Conservation (phyloP, 768 basidiomycete genomes). For the Pleurotus cornucopiae region DNA sequence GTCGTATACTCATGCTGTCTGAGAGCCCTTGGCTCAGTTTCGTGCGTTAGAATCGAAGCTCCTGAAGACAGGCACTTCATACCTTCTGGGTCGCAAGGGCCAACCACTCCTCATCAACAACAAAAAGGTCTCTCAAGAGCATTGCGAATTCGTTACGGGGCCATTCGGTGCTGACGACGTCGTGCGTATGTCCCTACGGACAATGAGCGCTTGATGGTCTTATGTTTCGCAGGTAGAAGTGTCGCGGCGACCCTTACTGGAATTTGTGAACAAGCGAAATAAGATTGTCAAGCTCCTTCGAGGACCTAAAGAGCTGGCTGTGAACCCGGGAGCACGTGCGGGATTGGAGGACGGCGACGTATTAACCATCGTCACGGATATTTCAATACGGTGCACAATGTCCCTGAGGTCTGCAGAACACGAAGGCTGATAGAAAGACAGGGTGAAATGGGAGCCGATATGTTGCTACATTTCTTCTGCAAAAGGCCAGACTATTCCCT, state of each 20-base stretch:
- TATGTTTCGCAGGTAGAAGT: constrained; percentile 41
- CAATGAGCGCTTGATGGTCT: neutral
- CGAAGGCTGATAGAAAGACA: constrained; percentile 15
- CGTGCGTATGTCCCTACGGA: constrained; percentile 35
- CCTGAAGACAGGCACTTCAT: constrained; percentile 54
- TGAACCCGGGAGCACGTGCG: constrained; percentile 32
- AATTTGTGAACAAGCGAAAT: constrained; percentile 42
- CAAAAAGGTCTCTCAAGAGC: constrained; percentile 62
- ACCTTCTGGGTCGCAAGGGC: constrained; percentile 56
- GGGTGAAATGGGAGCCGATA: constrained; percentile 47
- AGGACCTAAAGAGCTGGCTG: constrained; percentile 23
- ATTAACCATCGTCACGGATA: constrained; percentile 38
- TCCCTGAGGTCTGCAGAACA: neutral
- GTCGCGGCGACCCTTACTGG: constrained; percentile 40
- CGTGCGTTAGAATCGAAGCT: constrained; percentile 41
- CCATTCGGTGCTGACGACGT: constrained; percentile 46
- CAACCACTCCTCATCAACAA: constrained; percentile 45
- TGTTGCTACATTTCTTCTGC: constrained; percentile 42
- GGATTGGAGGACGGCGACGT: constrained; percentile 53
- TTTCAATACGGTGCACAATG: constrained; percentile 42
- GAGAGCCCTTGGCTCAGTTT: neutral
- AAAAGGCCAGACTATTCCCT: constrained; percentile 30
- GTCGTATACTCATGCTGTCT: constrained; percentile 11
- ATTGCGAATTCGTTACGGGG: constrained; percentile 56
- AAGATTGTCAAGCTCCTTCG: constrained; percentile 42